Evolutionary conservation across 108 stramenopile genomes (phyloP).

Genomic region (Pseudonitzschia multiseries): DNA sequence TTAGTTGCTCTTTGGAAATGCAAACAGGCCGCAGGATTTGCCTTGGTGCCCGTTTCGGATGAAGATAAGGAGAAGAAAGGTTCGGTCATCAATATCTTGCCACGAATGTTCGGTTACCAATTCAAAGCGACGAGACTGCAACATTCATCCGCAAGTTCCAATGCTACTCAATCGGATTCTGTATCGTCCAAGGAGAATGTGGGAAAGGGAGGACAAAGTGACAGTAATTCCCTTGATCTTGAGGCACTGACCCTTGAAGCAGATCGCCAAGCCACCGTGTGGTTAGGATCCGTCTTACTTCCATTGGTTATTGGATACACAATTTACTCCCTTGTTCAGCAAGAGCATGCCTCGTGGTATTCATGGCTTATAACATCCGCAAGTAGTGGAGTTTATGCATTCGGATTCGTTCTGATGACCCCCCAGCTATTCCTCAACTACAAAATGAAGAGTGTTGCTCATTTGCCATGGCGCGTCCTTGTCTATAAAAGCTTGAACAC

Average conservation of each 20-base stretch:
- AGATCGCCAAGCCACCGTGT: conserved; percentile 78
- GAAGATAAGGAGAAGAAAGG: conserved; percentile 16
- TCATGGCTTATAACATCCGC: conserved; percentile 88
- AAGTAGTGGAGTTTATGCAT: conserved; percentile 80
- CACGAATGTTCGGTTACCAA: conserved; percentile 70
- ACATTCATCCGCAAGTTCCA: conserved; percentile 17
- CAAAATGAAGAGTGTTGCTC: conserved; percentile 86
- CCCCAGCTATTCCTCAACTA: conserved; percentile 91
- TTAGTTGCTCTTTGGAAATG: conserved; percentile 86
- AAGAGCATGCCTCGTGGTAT: conserved; percentile 86
- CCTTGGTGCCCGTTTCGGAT: conserved; percentile 45
- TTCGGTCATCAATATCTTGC: conserved; percentile 59
- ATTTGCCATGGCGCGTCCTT: conserved; percentile 88
- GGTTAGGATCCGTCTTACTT: conserved; percentile 65
- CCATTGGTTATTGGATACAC: conserved; percentile 81
- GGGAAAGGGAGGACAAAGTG: conserved; percentile 15
- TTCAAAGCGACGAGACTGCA: conserved; percentile 68
- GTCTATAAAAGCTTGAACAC: conserved; percentile 92
- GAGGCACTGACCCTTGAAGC: conserved; percentile 74
- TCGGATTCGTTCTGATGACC: conserved; percentile 89
- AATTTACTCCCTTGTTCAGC: conserved; percentile 64
- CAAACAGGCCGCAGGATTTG: conserved; percentile 68
- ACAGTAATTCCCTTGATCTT: conserved; percentile 42
- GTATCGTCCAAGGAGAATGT: not conserved
- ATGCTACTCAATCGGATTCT: not conserved